Evolutionary conservation across 441 rosid genomes (phyloP), one percentile per base, ranked within the genome.

Genomic region (Manihot esculenta): DNA sequence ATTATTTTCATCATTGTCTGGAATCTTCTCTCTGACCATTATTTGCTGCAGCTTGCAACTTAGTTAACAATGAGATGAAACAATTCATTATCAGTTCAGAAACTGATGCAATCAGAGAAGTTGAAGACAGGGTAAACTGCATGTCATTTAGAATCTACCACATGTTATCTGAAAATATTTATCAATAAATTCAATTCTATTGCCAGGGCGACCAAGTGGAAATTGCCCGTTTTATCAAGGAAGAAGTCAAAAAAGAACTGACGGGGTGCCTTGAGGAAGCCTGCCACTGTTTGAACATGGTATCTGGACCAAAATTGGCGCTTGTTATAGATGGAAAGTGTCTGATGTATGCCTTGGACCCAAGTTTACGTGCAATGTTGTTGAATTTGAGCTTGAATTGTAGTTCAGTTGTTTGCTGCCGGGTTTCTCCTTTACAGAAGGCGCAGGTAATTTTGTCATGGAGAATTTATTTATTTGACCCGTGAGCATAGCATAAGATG

Each of bases 391-490:
- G 99, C 87, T 79, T 96, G 90, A 94, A 92, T 79, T 96, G 99
- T 77, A 84, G 82, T 74, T 91, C 98, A 48, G 99, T 96, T 74
- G 97, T 93, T 79, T 96, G 99, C 84, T 96, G 99, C 74, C 96
- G 99, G 59, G 99, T 96, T 80, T 96, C 98, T 75, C 99, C 99
- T 49, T 80, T 96, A 68, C 99, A 93, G 83, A 96, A 96, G 84
- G 98, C 99, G 33, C 99, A 96, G 98, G 99, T 96, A 75, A 79
- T 51, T 65, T 70, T 62, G 38, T 61, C 47, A 56, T 48, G 57
- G 67, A 69, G 9, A 14, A 47, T 53, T 14, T 54, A 24, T 59
- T 30, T 62, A 21, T 42, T 49, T 23, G 42, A 41, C 51, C 21
- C 15, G 24, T 38, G 5, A 41, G 51, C 64, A 49, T 48, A 35